Conservation (phyloP, 768 basidiomycete genomes). For the Crepidotus variabilis region DNA sequence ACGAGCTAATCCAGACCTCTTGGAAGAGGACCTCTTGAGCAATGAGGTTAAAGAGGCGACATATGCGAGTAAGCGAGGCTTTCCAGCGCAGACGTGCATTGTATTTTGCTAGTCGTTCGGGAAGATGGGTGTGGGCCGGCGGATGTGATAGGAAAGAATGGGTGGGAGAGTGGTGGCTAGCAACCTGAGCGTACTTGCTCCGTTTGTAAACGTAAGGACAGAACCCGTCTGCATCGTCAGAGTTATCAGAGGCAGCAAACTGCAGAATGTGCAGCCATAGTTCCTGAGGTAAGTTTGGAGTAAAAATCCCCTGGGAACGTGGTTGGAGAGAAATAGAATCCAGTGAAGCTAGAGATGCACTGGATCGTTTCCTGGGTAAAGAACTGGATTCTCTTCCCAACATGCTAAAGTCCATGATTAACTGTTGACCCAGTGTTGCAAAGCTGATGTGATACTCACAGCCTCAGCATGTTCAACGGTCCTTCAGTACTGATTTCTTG, state of each 20-base stretch:
- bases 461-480: too few species aligned
- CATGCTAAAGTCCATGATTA: too few species aligned
- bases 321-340: too few species aligned
- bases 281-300: slow-evolving; percentile 48
- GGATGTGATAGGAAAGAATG: slow-evolving; percentile 22
- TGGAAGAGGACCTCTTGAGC: slow-evolving; percentile 59
- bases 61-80: slow-evolving; percentile 49
- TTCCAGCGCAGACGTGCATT: slow-evolving; percentile 45
- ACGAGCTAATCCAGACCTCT: slow-evolving; percentile 64
- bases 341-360: neutral
- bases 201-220: slow-evolving; percentile 8
- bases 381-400: too few species aligned
- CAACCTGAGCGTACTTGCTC: neutral
- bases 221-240: slow-evolving; percentile 8
- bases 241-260: slow-evolving; percentile 39
- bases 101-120: slow-evolving; percentile 40
- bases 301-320: neutral
- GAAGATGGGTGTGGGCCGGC: slow-evolving; percentile 30
- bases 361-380: neutral
- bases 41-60: slow-evolving; percentile 48
- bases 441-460: too few species aligned
- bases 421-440: too few species aligned
- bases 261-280: slow-evolving; percentile 66
- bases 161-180: neutral
- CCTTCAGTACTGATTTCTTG: too few species aligned